A percentile compares a stretch with the other conserved stretches of the same genome.
phyloP scores from a whole-genome alignment of 352 stramenopile species.

The Elongisporangium anandrum region DNA sequence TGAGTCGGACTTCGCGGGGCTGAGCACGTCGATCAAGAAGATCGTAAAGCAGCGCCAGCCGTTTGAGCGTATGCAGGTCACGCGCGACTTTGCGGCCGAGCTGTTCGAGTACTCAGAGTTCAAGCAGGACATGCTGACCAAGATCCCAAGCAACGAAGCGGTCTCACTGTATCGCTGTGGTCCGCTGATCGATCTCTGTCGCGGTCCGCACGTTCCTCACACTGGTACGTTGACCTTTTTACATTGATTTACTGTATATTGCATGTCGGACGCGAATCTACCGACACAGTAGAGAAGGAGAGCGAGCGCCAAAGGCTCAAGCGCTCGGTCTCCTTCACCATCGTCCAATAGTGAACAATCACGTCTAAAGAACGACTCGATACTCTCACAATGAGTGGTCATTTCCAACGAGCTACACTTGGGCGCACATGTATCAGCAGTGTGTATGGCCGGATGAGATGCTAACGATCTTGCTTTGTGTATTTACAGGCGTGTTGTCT shows the following conservation, averaged over 20 bases:
- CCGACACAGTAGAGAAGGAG: constrained; percentile 85
- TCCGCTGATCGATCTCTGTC: constrained; percentile 96
- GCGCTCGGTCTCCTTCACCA: constrained; percentile 10
- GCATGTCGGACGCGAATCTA: constrained; percentile 21
- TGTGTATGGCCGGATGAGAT: neutral
- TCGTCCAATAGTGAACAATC: constrained; percentile 48
- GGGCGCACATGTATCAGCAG: constrained; percentile 39
- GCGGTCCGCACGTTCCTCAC: constrained; percentile 93
- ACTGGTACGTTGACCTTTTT: constrained; percentile 86
- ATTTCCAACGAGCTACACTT: constrained; percentile 71
- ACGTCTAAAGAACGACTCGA: constrained; percentile 66
- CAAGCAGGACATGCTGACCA: constrained; percentile 96
- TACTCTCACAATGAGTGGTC: constrained; percentile 68
- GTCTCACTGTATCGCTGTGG: constrained; percentile 98
- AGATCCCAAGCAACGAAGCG: constrained; percentile 91
- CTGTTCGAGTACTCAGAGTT: constrained; percentile 94
- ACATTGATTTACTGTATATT: constrained; percentile 29
- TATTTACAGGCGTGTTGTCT: constrained; percentile 69
- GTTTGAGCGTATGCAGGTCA: constrained; percentile 90
- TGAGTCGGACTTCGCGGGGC: constrained; percentile 64
- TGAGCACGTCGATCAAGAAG: constrained; percentile 91
- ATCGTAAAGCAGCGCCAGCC: constrained; percentile 94
- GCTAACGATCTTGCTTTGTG: constrained; percentile 7
- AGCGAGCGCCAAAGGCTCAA: constrained; percentile 44
- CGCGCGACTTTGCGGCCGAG: constrained; percentile 88